Base-by-base conservation (phyloP, 352 stramenopile genomes). In the Globisporangium abappressorium region DNA sequence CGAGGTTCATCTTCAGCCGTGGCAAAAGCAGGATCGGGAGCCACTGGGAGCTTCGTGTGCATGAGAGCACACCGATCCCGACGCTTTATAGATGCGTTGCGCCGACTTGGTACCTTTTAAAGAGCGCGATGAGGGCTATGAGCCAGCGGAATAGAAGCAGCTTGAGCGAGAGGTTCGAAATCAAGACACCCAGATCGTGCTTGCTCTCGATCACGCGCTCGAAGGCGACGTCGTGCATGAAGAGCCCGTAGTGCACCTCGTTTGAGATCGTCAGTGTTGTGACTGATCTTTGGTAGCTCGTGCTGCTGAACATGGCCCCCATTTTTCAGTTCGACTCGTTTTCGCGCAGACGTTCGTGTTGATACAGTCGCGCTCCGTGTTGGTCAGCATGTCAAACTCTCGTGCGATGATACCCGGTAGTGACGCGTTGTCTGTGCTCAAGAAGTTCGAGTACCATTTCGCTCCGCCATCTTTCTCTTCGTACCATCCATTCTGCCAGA, bases 131-230 rank as follows among this genome's bases (percentile, higher is more conserved):
- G 38, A 70, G 64, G 0, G 57, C 55, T 12, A 70, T 36, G 24
- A 77, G 70, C 79, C 76, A 87, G 0, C 72, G 72, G 2, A 73
- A 49, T 1, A 84, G 65, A 34, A 84, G 28, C 26, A 74, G 8
- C 0, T 43, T 66, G 15, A 81, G 41, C 11, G 76, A 78, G 0
- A 72, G 2, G 51, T 84, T 83, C 7, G 76, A 80, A 46, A 84
- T 70, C 18, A 82, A 73, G 7, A 65, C 73, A 8, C 74, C 69
- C 26, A 80, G 62, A 2, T 73, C 65, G 58, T 87, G 81, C 8
- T 64, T 47, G 65, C 65, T 77, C 6, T 41, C 22, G 18, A 83
- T 57, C 0, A 57, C 63, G 4, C 55, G 15, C 64, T 62, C 8
- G 18, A 38, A 2, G 26, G 0, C 0, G 2, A 26, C 58, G 34